Conservation (phyloP, 1,284 basidiomycete species). For the Papiliotrema nemorosa region DNA sequence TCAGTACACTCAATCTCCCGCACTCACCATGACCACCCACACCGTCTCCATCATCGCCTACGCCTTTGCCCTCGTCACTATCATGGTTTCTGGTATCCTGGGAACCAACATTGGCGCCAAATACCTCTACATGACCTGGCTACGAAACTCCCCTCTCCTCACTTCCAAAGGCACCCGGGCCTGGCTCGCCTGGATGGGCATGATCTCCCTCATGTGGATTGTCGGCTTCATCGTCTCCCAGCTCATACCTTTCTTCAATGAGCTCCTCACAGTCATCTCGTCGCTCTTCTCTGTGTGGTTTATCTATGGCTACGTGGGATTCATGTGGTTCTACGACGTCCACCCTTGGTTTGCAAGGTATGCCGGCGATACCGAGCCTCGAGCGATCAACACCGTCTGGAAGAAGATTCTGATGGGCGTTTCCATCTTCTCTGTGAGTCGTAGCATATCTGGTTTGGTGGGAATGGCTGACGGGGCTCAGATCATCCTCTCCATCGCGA, state of each 20-base stretch:
- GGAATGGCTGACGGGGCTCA: neutral
- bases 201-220: conserved; percentile 37
- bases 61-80: conserved; percentile 36
- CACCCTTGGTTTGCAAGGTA: conserved; percentile 22
- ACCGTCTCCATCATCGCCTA: conserved; percentile 36
- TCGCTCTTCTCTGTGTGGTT: conserved; percentile 43
- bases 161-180: conserved; percentile 31
- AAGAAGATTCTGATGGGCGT: conserved; percentile 21
- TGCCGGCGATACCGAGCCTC: conserved; percentile 12
- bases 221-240: conserved; percentile 39
- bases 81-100: conserved; percentile 43
- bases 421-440: conserved; percentile 3
- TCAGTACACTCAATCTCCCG: conserved; percentile 35
- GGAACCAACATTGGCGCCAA: conserved; percentile 42
- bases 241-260: conserved; percentile 46
- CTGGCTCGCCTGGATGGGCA: conserved; percentile 33
- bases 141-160: conserved; percentile 33
- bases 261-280: conserved; percentile 42
- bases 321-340: conserved; percentile 39
- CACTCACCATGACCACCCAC: conserved; percentile 36
- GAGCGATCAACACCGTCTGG: conserved; percentile 14
- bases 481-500: conserved; percentile 32
- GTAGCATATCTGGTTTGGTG: neutral
- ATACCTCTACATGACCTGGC: conserved; percentile 35
- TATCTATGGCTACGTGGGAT: conserved; percentile 35